Evolutionary conservation across 768 basidiomycete genomes (phyloP).

Genomic region (Amanita exitialis): DNA sequence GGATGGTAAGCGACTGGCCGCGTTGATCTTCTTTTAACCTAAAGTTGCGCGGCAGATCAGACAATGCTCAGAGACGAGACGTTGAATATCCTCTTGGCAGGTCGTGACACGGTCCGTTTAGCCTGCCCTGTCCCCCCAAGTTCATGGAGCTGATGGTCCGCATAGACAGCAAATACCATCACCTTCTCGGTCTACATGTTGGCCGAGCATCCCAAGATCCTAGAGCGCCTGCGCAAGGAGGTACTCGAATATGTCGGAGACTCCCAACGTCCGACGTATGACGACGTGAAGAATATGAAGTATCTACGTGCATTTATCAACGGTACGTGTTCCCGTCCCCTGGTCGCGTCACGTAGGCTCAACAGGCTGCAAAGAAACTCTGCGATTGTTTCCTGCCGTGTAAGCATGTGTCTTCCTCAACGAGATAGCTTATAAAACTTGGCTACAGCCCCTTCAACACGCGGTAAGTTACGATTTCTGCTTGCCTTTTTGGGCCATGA

Average conservation of each 20-base stretch:
- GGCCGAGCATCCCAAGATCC: constrained; percentile 30
- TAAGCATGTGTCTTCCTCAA: not conserved
- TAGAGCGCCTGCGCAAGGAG: constrained; percentile 29
- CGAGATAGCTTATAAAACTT: not conserved
- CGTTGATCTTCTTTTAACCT: not conserved
- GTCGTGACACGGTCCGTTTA: constrained; percentile 38
- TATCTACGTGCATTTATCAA: constrained; percentile 24
- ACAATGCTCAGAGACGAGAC: constrained; percentile 32
- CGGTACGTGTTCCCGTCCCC: constrained; percentile 13
- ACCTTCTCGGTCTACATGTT: constrained; percentile 36
- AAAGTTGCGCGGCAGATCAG: constrained; percentile 10
- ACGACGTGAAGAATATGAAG: constrained; percentile 37
- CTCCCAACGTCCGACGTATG: constrained; percentile 26
- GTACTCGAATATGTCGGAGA: constrained; percentile 28
- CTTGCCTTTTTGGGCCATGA: not conserved
- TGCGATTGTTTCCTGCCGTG: constrained; percentile 12
- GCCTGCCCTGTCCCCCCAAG: not conserved
- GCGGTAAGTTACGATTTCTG: constrained; percentile 12
- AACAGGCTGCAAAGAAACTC: constrained; percentile 4
- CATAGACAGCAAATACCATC: constrained; percentile 28
- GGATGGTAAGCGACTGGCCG: constrained; percentile 24
- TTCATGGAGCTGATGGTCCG: not conserved
- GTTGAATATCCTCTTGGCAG: constrained; percentile 48
- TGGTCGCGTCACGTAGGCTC: not conserved
- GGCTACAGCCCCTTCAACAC: constrained; percentile 17